Evolutionary conservation across 2,329 filamentous ascomycete species (phyloP).

Genomic region (Chrysosporium keratinophilum): DNA sequence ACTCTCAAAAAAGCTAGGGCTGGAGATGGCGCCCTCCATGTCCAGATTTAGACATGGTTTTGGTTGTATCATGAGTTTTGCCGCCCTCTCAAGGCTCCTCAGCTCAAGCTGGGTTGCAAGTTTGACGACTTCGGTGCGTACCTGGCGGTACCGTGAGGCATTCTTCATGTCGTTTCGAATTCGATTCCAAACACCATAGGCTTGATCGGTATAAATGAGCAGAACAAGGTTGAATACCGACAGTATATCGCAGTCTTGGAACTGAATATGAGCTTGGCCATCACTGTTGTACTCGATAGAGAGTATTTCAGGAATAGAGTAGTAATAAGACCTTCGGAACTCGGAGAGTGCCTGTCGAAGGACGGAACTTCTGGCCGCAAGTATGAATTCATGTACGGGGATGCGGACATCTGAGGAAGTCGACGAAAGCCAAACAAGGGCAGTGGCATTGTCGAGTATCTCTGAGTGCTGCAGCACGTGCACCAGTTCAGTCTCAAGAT

Average conservation of each 20-base stretch:
- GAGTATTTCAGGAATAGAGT: constrained; percentile 51
- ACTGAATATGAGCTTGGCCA: constrained; percentile 50
- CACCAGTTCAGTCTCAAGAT: constrained; percentile 23
- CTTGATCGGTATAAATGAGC: constrained; percentile 68
- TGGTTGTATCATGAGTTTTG: constrained; percentile 61
- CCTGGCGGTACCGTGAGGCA: constrained; percentile 64
- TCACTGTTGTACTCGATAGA: constrained; percentile 44
- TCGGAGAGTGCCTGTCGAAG: constrained; percentile 53
- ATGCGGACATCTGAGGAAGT: constrained; percentile 59
- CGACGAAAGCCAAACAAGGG: constrained; percentile 40
- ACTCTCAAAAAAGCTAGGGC: constrained; percentile 63
- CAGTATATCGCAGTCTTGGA: constrained; percentile 63
- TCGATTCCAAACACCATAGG: constrained; percentile 80
- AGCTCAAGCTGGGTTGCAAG: constrained; percentile 63
- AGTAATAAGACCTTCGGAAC: constrained; percentile 46
- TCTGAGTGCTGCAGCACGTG: constrained; percentile 22
- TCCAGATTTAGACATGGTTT: constrained; percentile 57
- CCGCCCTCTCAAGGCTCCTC: constrained; percentile 61
- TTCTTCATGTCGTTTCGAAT: constrained; percentile 54
- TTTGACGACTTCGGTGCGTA: constrained; percentile 79
- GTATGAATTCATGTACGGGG: constrained; percentile 71
- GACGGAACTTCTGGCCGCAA: constrained; percentile 62
- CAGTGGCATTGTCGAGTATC: constrained; percentile 18
- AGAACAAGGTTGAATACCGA: constrained; percentile 69
- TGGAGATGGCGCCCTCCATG: constrained; percentile 57